Evolutionary conservation across 805 yeast species (phyloP).

Genomic region (Kodamaea leandrae): DNA sequence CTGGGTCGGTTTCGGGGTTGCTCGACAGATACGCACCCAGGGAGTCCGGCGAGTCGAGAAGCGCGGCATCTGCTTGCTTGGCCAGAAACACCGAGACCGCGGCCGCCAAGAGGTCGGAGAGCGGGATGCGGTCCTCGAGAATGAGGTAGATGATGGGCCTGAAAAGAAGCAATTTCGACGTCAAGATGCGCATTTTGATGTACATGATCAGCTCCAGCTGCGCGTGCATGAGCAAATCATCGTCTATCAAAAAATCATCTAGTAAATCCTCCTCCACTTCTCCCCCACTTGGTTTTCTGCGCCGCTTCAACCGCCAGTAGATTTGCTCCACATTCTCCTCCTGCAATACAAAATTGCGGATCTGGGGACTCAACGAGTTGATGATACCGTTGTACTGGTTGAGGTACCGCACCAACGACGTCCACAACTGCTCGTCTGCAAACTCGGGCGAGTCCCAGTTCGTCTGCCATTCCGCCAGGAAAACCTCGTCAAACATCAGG

Average conservation of each 20-base stretch:
- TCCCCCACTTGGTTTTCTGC: slow-evolving; percentile 4
- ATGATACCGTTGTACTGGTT: slow-evolving; percentile 39
- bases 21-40: slow-evolving; percentile 9
- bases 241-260: slow-evolving; percentile 35
- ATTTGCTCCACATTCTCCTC: slow-evolving; percentile 32
- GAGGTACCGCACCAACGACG: slow-evolving; percentile 27
- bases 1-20: slow-evolving; percentile 10
- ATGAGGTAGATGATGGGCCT: slow-evolving; percentile 35
- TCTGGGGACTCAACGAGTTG: slow-evolving; percentile 33
- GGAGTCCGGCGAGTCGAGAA: slow-evolving; percentile 11
- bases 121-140: slow-evolving; percentile 27
- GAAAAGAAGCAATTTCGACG: slow-evolving; percentile 31
- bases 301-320: slow-evolving; percentile 24
- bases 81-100: slow-evolving; percentile 17
- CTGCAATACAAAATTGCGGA: slow-evolving; percentile 31
- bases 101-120: slow-evolving; percentile 28
- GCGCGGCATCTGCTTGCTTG: not conserved
- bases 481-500: slow-evolving; percentile 31
- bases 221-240: slow-evolving; percentile 30
- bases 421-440: slow-evolving; percentile 23
- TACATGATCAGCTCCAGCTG: slow-evolving; percentile 39
- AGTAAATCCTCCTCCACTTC: slow-evolving; percentile 17
- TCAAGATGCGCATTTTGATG: slow-evolving; percentile 35
- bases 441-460: slow-evolving; percentile 28
- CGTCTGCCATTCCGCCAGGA: slow-evolving; percentile 10